Evolutionary conservation across 1,284 basidiomycete genomes (phyloP), one percentile per base, ranked within the genome.

Genomic region (Athelia sp.): DNA sequence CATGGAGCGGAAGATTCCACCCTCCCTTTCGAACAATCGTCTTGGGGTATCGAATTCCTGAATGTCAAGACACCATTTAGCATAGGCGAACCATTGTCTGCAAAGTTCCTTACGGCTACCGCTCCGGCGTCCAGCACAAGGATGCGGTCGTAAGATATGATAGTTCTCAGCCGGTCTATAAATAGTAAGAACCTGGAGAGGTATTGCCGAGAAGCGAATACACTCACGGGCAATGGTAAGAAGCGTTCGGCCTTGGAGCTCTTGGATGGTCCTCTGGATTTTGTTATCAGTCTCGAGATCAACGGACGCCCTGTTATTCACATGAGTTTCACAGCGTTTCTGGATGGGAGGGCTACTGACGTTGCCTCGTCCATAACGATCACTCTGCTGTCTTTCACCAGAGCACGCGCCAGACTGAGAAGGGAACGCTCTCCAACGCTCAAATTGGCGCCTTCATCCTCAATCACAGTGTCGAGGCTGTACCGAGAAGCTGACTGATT

Each of bases 101-200:
- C 8, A n/a, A 15, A 64, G 26, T 6, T 29, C 6, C 78, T 50
- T 52, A 82, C 82, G 29, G 76, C 81, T 48, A 92, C 76, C 18
- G 66, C 67, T 0, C 92, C 92, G 24, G 79, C 75, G 54, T 90
- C 82, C 58, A 95, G 63, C 1, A 84, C 81, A 29, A 81, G 74
- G 50, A 93, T 87, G 13, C 83, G 70, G 66, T 93, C 89, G 62
- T 91, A 93, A 0, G 77, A 77, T 48, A 93, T 74, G 58, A 94
- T 92, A 0, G 91, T 93, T 47, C 85, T 75, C 34, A 92, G 69
- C 24, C 85, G 79, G 66, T 84, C 78, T 84, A 57, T n/a, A n/a
- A 23, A n/a, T 26, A 46, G 19, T 29, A 29, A 29, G 35, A 45
- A 32, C 42, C 29, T 15, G n/a, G 3, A n/a, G 44, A 15, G 34